A percentile compares a stretch with the other conserved stretches of the same genome.
These are phyloP conservation scores for Posidonia australis DNA, from an alignment of 106 monocot species.

Conservation along the genomic window DNA sequence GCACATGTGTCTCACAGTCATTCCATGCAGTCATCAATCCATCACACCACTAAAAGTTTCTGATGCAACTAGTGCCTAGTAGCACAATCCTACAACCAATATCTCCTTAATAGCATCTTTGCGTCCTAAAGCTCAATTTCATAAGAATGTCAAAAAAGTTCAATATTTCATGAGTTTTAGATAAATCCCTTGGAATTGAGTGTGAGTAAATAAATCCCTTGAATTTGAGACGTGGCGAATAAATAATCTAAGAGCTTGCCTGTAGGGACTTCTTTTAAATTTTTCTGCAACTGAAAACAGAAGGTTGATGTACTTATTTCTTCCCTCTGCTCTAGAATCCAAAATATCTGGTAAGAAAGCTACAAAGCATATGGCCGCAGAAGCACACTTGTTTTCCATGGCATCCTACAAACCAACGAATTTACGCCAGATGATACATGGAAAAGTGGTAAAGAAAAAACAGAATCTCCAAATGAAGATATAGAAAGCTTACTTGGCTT, in stretches of 20 bases:
- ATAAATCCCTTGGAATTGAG: not conserved
- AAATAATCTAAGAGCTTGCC: slow-evolving; percentile 25
- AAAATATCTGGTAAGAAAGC: slow-evolving; percentile 94
- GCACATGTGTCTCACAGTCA: too few relatives aligned
- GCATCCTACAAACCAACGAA: slow-evolving; percentile 42
- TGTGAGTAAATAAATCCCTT: not conserved
- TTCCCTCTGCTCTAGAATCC: slow-evolving; percentile 97
- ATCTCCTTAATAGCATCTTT: not conserved
- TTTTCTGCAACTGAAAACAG: slow-evolving; percentile 80
- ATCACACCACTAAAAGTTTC: too few relatives aligned
- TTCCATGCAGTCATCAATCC: too few relatives aligned
- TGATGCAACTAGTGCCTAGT: too few relatives aligned
- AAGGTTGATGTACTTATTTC: slow-evolving; percentile 73
- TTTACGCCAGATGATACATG: too few relatives aligned
- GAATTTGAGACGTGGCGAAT: not conserved
- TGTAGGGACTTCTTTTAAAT: slow-evolving; percentile 89
- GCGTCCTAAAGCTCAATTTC: not conserved
- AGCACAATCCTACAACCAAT: too few relatives aligned
- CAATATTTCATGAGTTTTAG: not conserved
- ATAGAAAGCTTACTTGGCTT: slow-evolving; percentile 41
- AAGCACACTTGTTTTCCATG: slow-evolving; percentile 86
- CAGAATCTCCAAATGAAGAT: not conserved
- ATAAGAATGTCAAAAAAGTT: not conserved
- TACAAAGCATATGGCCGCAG: slow-evolving; percentile 92
- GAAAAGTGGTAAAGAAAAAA: not conserved